Percentiles rank a stretch among this genome's conserved stretches.
These are phyloP conservation scores for Termitomyces sp. DNA, from an alignment of 768 basidiomycete genomes.

Conservation along the genomic window DNA sequence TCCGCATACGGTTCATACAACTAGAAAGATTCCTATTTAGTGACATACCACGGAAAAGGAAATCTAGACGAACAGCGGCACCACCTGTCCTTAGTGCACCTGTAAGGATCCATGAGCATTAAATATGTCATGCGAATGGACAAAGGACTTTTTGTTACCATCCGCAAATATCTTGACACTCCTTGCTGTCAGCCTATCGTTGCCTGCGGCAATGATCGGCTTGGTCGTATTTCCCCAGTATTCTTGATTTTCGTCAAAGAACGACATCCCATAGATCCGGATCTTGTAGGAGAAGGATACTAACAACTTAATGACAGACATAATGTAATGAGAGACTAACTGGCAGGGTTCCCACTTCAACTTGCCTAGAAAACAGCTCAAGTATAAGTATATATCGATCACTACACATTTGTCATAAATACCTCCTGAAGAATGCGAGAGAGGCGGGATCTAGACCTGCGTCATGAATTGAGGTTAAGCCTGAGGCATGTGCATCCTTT, in stretches of 20 bases:
- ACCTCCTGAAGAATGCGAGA: slow-evolving; percentile 74
- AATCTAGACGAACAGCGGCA: slow-evolving; percentile 53
- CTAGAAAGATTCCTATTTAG: slow-evolving; percentile 25
- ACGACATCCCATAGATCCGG: slow-evolving; percentile 74
- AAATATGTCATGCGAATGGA: slow-evolving; percentile 1
- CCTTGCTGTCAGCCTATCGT: slow-evolving; percentile 62
- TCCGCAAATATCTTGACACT: slow-evolving; percentile 79
- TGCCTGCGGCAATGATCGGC: slow-evolving; percentile 49
- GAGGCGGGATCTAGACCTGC: slow-evolving; percentile 67
- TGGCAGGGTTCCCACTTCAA: slow-evolving; percentile 53
- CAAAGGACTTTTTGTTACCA: slow-evolving; percentile 32
- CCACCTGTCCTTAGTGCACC: slow-evolving; percentile 88
- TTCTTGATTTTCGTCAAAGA: slow-evolving; percentile 55
- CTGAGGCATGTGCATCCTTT: slow-evolving; percentile 60
- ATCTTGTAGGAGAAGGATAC: slow-evolving; percentile 35
- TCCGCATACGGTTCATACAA: slow-evolving; percentile 81
- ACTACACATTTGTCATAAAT: not conserved
- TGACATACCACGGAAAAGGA: not conserved
- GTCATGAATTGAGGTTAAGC: slow-evolving; percentile 84
- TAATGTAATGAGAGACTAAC: slow-evolving; percentile 26
- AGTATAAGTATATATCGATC: not conserved
- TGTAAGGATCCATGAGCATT: slow-evolving; percentile 18
- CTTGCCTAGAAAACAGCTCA: slow-evolving; percentile 43
- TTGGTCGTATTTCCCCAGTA: slow-evolving; percentile 71
- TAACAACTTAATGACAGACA: slow-evolving; percentile 1